Percentiles rank a stretch among this genome's conserved stretches.
phyloP scores from a whole-genome alignment of 2,329 filamentous ascomycete genomes.

The Colletotrichum euphorbiae region DNA sequence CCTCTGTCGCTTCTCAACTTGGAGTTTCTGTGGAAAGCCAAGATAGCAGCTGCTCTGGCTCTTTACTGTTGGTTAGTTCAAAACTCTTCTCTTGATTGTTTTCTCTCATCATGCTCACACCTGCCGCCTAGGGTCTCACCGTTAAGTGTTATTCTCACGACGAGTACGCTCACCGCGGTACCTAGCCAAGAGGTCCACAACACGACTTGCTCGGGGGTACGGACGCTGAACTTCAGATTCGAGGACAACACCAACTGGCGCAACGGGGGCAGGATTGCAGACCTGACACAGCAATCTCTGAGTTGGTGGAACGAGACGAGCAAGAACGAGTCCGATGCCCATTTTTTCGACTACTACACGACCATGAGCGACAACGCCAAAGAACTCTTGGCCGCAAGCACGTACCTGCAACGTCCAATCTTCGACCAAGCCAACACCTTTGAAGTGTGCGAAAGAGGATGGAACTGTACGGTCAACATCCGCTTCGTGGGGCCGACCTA shows the following conservation, averaged over 20 bases:
- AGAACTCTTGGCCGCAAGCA: conserved; percentile 45
- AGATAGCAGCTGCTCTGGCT: conserved; percentile 48
- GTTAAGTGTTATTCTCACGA: conserved; percentile 52
- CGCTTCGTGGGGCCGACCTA: conserved; percentile 51
- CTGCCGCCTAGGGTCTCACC: conserved; percentile 42
- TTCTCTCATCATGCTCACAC: neutral
- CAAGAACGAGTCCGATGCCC: conserved; percentile 33
- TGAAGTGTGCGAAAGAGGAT: conserved; percentile 48
- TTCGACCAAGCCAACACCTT: conserved; percentile 45
- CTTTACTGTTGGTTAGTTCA: conserved; percentile 46
- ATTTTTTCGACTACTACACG: conserved; percentile 50
- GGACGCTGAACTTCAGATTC: conserved; percentile 48
- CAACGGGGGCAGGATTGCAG: conserved; percentile 45
- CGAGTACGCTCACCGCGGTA: conserved; percentile 46
- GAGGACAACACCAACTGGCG: conserved; percentile 51
- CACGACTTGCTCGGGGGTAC: conserved; percentile 45
- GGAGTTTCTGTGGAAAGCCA: conserved; percentile 47
- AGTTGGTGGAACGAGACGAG: conserved; percentile 49
- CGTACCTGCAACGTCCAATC: conserved; percentile 43
- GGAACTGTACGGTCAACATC: conserved; percentile 50
- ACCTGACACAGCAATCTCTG: conserved; percentile 45
- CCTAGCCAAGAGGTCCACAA: conserved; percentile 44
- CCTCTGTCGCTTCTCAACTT: conserved; percentile 41
- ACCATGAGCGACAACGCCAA: conserved; percentile 41
- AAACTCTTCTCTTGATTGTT: accelerated